Conservation (phyloP, 192 early-diverging fungal genomes). For the Rhizoclosmatium globosum region DNA sequence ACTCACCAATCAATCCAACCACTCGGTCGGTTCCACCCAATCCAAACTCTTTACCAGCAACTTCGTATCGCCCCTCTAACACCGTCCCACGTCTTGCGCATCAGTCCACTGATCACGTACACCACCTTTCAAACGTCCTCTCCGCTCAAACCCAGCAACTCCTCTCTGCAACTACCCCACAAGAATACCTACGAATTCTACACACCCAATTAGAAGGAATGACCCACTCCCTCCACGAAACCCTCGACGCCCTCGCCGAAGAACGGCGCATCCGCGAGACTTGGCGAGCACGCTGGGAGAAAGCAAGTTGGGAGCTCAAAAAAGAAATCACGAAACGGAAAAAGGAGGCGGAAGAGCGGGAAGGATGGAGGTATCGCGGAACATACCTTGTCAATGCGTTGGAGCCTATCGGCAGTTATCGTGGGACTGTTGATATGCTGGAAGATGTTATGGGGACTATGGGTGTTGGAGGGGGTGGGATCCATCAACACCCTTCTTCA, state of each 20-base stretch:
- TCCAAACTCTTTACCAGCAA: background rate
- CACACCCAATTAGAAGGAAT: constrained; percentile 44
- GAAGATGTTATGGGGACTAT: background rate
- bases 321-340: constrained; percentile 6
- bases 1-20: background rate
- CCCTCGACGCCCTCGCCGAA: constrained; percentile 46
- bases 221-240: constrained; percentile 41
- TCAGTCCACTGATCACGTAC: constrained; percentile 18
- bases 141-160: constrained; percentile 45
- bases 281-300: constrained; percentile 34
- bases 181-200: constrained; percentile 36
- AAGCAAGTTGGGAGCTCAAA: constrained; percentile 17
- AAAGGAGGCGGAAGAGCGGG: constrained; percentile 7
- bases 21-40: background rate
- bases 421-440: background rate
- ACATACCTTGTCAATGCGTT: constrained; percentile 26
- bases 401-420: background rate
- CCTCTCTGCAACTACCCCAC: constrained; percentile 31
- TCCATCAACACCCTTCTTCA: background rate
- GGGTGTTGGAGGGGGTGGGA: background rate
- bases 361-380: background rate
- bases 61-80: constrained; percentile 27
- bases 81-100: constrained; percentile 30
- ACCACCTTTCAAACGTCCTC: constrained; percentile 37
- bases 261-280: constrained; percentile 39